Conservation (phyloP, 345 rosid genomes). For the Linum trigynum region DNA sequence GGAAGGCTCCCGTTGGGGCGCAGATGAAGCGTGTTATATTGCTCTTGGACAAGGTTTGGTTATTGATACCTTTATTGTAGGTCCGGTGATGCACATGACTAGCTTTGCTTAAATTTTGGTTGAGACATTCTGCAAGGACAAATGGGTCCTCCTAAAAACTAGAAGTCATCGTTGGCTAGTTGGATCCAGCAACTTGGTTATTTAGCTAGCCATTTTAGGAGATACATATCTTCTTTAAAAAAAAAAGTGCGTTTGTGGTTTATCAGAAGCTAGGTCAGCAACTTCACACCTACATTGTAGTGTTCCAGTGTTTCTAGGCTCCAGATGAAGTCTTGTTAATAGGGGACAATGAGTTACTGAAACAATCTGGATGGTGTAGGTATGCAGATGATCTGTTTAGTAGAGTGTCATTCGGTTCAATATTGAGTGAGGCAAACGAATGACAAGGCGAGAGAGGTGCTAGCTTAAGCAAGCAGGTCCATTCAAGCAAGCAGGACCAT, state of each 20-base stretch:
- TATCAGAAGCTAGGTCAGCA: too few species aligned
- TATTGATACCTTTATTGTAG: neutral
- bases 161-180: too few species aligned
- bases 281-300: too few species aligned
- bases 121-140: neutral
- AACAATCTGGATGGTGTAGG: neutral
- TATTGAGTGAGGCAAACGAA: neutral
- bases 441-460: too few species aligned
- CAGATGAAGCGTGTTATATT: conserved; percentile 89
- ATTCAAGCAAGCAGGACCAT: too few species aligned
- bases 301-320: too few species aligned
- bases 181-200: too few species aligned
- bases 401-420: neutral
- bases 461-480: too few species aligned
- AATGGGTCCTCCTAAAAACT: neutral
- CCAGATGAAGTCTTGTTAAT: too few species aligned
- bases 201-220: too few species aligned
- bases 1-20: conserved; percentile 74
- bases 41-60: conserved; percentile 38
- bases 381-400: neutral
- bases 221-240: too few species aligned
- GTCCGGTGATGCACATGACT: neutral
- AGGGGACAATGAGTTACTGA: neutral
- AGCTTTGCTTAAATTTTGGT: neutral
- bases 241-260: too few species aligned